phyloP scores from a whole-genome alignment of 83 land plant species.

The Picea mariana region DNA sequence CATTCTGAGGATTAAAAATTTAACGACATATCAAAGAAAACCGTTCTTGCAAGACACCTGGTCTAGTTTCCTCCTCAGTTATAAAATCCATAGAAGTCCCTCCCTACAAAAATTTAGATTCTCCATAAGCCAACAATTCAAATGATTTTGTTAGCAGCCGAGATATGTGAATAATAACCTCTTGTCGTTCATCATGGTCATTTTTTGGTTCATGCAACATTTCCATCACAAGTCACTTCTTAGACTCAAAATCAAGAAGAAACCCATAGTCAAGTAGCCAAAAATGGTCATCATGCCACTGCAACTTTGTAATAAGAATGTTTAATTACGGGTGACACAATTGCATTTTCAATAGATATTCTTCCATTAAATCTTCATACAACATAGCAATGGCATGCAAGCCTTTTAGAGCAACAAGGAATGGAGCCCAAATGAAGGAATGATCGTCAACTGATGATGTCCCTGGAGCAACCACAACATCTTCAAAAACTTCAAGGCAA shows the following conservation, averaged over 20 bases:
- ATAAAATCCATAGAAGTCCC: conserved; percentile 91
- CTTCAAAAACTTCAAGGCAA: conserved; percentile 14
- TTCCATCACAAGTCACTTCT: conserved; percentile 78
- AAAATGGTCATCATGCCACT: conserved; percentile 57
- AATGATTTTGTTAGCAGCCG: conserved; percentile 80
- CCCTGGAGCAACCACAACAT: conserved; percentile 9
- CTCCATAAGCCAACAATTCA: conserved; percentile 65
- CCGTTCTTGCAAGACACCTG: conserved; percentile 97
- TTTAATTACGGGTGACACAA: conserved; percentile 36
- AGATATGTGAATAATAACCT: conserved; percentile 81
- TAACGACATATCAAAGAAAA: conserved; percentile 86
- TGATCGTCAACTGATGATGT: conserved; percentile 12
- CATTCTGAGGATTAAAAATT: conserved; percentile 82
- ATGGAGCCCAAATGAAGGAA: conserved; percentile 18
- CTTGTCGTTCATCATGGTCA: conserved; percentile 88
- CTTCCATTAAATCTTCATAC: conserved; percentile 49
- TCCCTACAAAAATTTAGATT: conserved; percentile 53
- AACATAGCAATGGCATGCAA: conserved; percentile 65
- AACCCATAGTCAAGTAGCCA: conserved; percentile 82
- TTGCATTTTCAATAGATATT: conserved; percentile 45
- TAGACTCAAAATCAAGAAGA: conserved; percentile 71
- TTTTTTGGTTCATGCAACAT: conserved; percentile 91
- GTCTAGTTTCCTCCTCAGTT: conserved; percentile 96
- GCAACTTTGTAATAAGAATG: conserved; percentile 58
- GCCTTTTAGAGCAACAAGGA: conserved; percentile 74